phyloP scores from a whole-genome alignment of 768 basidiomycete species.

The Suillus alpinus region DNA sequence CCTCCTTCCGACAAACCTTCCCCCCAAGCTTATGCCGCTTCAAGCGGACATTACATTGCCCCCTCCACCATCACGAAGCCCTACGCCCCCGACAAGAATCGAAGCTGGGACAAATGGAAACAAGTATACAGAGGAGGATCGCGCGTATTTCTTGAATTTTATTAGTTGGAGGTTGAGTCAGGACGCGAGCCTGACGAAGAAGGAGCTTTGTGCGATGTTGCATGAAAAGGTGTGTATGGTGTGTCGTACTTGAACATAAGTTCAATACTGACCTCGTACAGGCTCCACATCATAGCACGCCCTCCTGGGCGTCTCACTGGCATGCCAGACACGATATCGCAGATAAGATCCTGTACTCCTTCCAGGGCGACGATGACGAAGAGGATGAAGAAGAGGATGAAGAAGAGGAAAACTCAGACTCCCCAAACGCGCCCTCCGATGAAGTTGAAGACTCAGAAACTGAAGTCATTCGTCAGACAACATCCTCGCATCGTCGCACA shows the following conservation, averaged over 20 bases:
- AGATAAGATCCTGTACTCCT: conserved; percentile 52
- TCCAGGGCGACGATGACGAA: conserved; percentile 38
- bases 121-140: conserved; percentile 65
- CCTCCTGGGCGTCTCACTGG: conserved; percentile 72
- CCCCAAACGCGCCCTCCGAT: conserved; percentile 1
- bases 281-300: conserved; percentile 65
- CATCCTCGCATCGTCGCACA: conserved; percentile 8
- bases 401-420: conserved; percentile 19
- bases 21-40: conserved; percentile 53
- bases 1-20: conserved; percentile 28
- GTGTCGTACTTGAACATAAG: not conserved
- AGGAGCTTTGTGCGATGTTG: conserved; percentile 52
- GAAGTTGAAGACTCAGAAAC: conserved; percentile 20
- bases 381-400: conserved; percentile 39
- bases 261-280: conserved; percentile 23
- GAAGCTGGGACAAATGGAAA: conserved; percentile 49
- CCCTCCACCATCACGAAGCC: conserved; percentile 64
- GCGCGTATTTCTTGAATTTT: conserved; percentile 64
- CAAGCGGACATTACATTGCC: conserved; percentile 59
- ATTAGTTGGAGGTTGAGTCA: conserved; percentile 58
- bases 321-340: conserved; percentile 61
- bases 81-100: conserved; percentile 57
- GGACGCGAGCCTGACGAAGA: conserved; percentile 51
- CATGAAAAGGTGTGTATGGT: conserved; percentile 45
- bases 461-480: conserved; percentile 20